These are phyloP conservation scores for Wickerhamomyces strasburgensis DNA, from an alignment of 805 yeast species.

Conservation along the genomic window DNA sequence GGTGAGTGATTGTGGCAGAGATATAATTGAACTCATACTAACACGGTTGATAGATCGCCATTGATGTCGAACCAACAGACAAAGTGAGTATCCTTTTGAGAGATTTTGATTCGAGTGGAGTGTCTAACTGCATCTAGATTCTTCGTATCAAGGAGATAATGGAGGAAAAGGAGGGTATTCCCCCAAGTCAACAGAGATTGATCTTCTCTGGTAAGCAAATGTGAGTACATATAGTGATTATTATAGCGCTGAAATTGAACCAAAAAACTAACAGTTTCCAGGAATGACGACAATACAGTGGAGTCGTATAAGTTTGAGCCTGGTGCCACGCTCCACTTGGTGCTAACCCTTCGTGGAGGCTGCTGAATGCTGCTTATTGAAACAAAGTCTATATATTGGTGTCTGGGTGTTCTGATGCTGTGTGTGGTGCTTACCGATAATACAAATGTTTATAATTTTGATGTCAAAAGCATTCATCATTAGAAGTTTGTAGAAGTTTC, in stretches of 20 bases:
- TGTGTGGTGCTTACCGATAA: no score
- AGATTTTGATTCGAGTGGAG: no score
- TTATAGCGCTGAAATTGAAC: neutral
- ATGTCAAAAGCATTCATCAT: slow-evolving; percentile 3
- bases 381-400: neutral
- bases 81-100: slow-evolving; percentile 37
- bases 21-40: slow-evolving; percentile 3
- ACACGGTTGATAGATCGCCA: slow-evolving; percentile 43
- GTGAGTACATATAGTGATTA: slow-evolving; percentile 35
- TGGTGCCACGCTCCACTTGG: slow-evolving; percentile 86
- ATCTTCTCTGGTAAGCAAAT: slow-evolving; percentile 88
- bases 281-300: slow-evolving; percentile 74
- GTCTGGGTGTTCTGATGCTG: neutral
- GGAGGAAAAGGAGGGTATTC: slow-evolving; percentile 96
- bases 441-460: neutral
- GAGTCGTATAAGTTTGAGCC: slow-evolving; percentile 70
- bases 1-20: slow-evolving; percentile 31
- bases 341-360: slow-evolving; percentile 91
- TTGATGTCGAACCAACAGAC: slow-evolving; percentile 68
- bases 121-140: slow-evolving; percentile 36
- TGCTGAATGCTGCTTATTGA: slow-evolving; percentile 6
- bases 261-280: slow-evolving; percentile 10
- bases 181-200: slow-evolving; percentile 92
- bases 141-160: slow-evolving; percentile 80
- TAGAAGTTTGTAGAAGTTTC: no score